These are phyloP conservation scores for Orbilia brochopaga DNA, from an alignment of 2,329 filamentous ascomycete species.

Conservation along the genomic window DNA sequence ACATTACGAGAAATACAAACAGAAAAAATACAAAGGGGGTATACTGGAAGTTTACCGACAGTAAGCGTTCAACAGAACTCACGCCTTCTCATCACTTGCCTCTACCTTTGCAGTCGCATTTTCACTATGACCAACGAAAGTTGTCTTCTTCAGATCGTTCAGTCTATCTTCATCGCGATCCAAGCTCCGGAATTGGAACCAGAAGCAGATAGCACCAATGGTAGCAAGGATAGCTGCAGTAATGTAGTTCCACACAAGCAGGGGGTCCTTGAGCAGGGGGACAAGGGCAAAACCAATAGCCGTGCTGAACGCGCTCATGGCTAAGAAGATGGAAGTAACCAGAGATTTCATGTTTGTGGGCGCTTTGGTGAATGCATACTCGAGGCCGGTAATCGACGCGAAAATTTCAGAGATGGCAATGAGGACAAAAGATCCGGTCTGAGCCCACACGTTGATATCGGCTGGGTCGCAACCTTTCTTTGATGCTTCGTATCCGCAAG, in stretches of 20 bases:
- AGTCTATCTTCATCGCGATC: slow-evolving; percentile 62
- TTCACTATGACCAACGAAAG: slow-evolving; percentile 30
- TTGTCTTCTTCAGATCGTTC: slow-evolving; percentile 59
- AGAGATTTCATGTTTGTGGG: slow-evolving; percentile 80
- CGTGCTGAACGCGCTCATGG: slow-evolving; percentile 67
- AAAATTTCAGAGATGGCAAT: slow-evolving; percentile 67
- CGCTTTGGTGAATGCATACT: slow-evolving; percentile 79
- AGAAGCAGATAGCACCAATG: slow-evolving; percentile 64
- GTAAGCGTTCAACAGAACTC: neutral
- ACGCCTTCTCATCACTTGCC: slow-evolving; percentile 29
- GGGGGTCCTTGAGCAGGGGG: slow-evolving; percentile 68
- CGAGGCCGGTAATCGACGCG: slow-evolving; percentile 68
- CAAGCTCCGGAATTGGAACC: slow-evolving; percentile 61
- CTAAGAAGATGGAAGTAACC: slow-evolving; percentile 69
- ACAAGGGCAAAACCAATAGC: slow-evolving; percentile 69
- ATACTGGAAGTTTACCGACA: too few relatives aligned
- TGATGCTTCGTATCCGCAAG: slow-evolving; percentile 54
- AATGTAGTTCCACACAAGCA: slow-evolving; percentile 71
- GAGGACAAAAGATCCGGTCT: slow-evolving; percentile 61
- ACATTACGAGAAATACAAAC: too few relatives aligned
- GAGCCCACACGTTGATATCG: slow-evolving; percentile 70
- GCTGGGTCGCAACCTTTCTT: slow-evolving; percentile 60
- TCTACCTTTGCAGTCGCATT: slow-evolving; percentile 8
- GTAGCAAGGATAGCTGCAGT: slow-evolving; percentile 64
- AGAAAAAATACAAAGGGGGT: too few relatives aligned